Base-by-base conservation (phyloP, 1,284 basidiomycete genomes). In the Erythrobasidium hasegawianum region DNA sequence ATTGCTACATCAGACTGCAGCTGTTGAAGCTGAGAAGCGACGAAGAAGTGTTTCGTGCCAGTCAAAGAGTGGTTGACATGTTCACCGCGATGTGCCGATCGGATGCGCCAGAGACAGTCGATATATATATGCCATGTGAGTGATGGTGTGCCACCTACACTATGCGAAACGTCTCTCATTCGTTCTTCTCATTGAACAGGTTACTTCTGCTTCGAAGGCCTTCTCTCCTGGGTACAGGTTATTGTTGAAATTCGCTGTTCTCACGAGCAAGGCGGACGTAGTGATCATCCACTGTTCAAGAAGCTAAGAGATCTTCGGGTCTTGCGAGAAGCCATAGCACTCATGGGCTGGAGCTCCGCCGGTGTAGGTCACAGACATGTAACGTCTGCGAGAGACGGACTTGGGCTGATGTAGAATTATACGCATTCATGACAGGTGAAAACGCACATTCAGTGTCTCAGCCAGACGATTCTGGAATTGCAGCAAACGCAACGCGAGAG, bases 1-100 rank as follows among this genome's bases (percentile, higher is more conserved):
- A 58, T 13, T 65, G 58, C 18, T 43, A 41, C 16, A 39, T 11
- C 18, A 52, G 22, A 9, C 38, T 65, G 27, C 62, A 58, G 27
- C 20, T 14, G 1, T 47, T 65, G 33, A 26, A 41, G 16, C 11
- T 52, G 18, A 24, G 39, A 18, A 49, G 50, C 24, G 39, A 55
- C 16, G 62, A 65, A 49, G 62, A 65, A 53, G 56, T 56, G 14
- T 65, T 65, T 43, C 62, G 50, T 24, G 56, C 43, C 27, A 55
- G 55, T 24, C 62, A 56, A 2, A 29, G 62, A 27, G 38, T 58
- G 20, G 53, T 58, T 26, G 24, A 52, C 20, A 24, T 26, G 5
- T 49, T 65, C 39, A 26, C 14, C 4, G 43, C 22, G 45, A n/a
- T 22, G 18, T 52, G 24, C 13, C 27, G 14, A 9, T 16, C 14